Evolutionary conservation across 73 alveolate genomes (phyloP).

Genomic region (Tetrahymena elliotti): DNA sequence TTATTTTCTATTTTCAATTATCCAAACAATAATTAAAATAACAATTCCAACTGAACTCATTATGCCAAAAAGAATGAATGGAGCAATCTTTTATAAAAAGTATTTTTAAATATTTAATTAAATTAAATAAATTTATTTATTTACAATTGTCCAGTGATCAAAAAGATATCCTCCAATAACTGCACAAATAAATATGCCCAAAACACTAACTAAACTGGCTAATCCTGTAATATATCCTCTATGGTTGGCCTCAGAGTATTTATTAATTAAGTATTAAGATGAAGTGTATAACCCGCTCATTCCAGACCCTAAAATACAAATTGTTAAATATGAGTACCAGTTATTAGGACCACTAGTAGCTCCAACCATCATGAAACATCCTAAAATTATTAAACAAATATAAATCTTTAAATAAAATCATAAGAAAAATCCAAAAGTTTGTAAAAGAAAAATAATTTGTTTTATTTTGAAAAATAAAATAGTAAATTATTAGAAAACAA

Average conservation of each 20-base stretch:
- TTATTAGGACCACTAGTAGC: constrained; percentile 28
- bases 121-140: neutral
- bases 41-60: neutral
- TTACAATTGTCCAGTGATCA: neutral
- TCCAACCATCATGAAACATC: constrained; percentile 34
- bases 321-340: constrained; percentile 8
- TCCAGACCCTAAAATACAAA: constrained; percentile 33
- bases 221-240: constrained; percentile 24
- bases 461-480: no score
- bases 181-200: neutral
- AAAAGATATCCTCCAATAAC: neutral
- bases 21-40: neutral
- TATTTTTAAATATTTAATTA: neutral
- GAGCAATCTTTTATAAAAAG: neutral
- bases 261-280: constrained; percentile 29
- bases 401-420: neutral
- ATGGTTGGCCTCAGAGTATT: constrained; percentile 23
- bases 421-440: no score
- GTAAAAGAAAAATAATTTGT: no score
- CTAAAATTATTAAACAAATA: neutral
- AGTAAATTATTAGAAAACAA: no score
- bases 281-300: constrained; percentile 41
- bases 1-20: neutral
- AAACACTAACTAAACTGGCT: neutral
- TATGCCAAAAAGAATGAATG: neutral